A percentile compares a stretch with the other conserved stretches of the same genome.
These are phyloP conservation scores for Metarhizium guizhouense DNA, from an alignment of 2,329 filamentous ascomycete genomes.

Conservation along the genomic window DNA sequence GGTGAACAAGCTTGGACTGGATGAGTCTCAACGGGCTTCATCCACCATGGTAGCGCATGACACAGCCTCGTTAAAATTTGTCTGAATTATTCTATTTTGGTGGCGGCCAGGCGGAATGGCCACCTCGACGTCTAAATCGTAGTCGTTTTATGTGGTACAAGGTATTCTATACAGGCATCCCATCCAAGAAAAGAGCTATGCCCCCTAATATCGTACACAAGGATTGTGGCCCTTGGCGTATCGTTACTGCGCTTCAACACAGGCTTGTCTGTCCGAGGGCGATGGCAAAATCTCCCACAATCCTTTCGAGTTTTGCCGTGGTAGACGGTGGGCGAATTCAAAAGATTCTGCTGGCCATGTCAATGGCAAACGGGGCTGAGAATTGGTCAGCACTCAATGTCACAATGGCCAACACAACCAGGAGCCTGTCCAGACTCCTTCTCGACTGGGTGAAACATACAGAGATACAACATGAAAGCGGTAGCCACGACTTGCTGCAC, in stretches of 20 bases:
- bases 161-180: neutral
- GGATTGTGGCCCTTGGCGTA: neutral
- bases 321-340: conserved; percentile 8
- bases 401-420: neutral
- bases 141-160: neutral
- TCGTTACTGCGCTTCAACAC: neutral
- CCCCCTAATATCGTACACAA: conserved; percentile 9
- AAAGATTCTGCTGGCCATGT: conserved; percentile 38
- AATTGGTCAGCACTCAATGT: conserved; percentile 6
- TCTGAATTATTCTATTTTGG: neutral
- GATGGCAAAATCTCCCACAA: neutral
- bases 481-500: conserved; percentile 59
- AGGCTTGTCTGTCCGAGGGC: neutral
- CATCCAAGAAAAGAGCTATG: neutral
- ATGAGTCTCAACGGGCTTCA: neutral
- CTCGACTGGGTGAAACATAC: conserved; percentile 39
- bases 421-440: neutral
- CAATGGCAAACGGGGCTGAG: conserved; percentile 49
- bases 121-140: neutral
- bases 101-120: neutral
- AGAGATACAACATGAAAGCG: conserved; percentile 64
- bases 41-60: neutral
- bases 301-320: too few species aligned
- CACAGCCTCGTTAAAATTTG: neutral
- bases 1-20: neutral